These are phyloP conservation scores for Cytidiella melzeri DNA, from an alignment of 768 basidiomycete species.

Conservation along the genomic window DNA sequence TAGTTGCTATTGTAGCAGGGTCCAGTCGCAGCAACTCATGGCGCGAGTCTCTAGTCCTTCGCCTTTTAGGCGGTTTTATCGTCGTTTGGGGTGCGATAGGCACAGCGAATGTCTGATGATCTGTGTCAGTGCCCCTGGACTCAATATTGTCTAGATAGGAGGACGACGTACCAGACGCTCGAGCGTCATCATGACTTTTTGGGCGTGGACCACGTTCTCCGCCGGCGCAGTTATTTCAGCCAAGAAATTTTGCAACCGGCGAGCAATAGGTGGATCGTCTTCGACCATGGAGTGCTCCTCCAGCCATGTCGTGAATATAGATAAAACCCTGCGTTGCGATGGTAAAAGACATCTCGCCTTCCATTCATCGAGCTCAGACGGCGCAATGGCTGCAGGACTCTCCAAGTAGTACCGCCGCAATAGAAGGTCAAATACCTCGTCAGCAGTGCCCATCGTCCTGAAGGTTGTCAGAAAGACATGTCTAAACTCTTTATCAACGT, in stretches of 20 bases:
- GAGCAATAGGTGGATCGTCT: constrained; percentile 58
- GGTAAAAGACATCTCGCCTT: constrained; percentile 52
- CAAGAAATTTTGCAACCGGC: constrained; percentile 51
- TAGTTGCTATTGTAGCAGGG: constrained; percentile 67
- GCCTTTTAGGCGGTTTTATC: constrained; percentile 19
- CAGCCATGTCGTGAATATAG: constrained; percentile 55
- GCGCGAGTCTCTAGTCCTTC: constrained; percentile 44
- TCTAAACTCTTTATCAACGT: constrained; percentile 33
- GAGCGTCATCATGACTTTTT: constrained; percentile 44
- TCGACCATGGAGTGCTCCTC: constrained; percentile 54
- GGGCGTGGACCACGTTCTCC: constrained; percentile 39
- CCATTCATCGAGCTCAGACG: constrained; percentile 59
- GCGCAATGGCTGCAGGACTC: constrained; percentile 37
- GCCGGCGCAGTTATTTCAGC: constrained; percentile 30
- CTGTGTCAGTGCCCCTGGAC: neutral
- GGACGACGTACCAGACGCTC: constrained; percentile 47
- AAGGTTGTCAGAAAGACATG: constrained; percentile 80
- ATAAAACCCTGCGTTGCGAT: constrained; percentile 55
- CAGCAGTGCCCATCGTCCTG: constrained; percentile 69
- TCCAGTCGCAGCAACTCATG: constrained; percentile 63
- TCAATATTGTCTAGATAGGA: neutral
- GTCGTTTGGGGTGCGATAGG: constrained; percentile 11
- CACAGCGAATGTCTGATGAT: constrained; percentile 34
- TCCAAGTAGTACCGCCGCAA: constrained; percentile 55
- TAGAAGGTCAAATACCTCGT: constrained; percentile 63